A percentile compares a stretch with the other conserved stretches of the same genome.
Conservation (phyloP, 768 basidiomycete genomes). For the Podaxis rugospora region DNA sequence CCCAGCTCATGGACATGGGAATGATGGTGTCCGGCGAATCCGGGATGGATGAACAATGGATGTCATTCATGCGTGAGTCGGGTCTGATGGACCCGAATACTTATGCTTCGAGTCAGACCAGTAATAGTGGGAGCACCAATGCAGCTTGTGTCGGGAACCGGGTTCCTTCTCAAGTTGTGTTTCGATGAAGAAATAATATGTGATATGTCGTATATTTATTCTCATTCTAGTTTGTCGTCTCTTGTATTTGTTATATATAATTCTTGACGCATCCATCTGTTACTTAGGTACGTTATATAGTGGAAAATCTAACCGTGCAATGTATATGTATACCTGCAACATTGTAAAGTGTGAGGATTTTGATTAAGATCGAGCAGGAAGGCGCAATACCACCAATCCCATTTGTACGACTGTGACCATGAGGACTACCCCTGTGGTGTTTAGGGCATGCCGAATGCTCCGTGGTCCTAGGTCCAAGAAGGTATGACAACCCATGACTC, state of each 20-base stretch:
- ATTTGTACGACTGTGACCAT: too few relatives aligned
- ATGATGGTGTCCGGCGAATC: constrained; percentile 54
- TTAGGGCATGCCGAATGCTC: too few relatives aligned
- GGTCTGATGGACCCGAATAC: constrained; percentile 42
- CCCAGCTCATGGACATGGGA: constrained; percentile 34
- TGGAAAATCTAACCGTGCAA: not conserved
- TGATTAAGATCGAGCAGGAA: too few relatives aligned
- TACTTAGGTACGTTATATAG: not conserved
- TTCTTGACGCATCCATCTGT: not conserved
- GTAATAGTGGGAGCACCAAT: not conserved
- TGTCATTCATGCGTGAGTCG: constrained; percentile 58
- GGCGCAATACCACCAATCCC: too few relatives aligned
- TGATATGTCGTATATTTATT: not conserved
- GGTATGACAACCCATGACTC: too few relatives aligned
- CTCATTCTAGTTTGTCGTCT: not conserved
- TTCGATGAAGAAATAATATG: not conserved
- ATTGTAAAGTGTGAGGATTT: too few relatives aligned
- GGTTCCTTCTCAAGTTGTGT: not conserved
- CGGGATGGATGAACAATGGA: constrained; percentile 66
- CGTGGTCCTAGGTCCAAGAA: too few relatives aligned
- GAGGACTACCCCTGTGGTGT: too few relatives aligned
- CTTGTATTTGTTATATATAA: constrained; percentile 1
- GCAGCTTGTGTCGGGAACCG: not conserved
- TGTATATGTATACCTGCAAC: not conserved
- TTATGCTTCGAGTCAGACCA: constrained; percentile 6